Evolutionary conservation across 2,329 filamentous ascomycete species (phyloP), one percentile per base, ranked within the genome.

Genomic region (Aspergillus sp.): DNA sequence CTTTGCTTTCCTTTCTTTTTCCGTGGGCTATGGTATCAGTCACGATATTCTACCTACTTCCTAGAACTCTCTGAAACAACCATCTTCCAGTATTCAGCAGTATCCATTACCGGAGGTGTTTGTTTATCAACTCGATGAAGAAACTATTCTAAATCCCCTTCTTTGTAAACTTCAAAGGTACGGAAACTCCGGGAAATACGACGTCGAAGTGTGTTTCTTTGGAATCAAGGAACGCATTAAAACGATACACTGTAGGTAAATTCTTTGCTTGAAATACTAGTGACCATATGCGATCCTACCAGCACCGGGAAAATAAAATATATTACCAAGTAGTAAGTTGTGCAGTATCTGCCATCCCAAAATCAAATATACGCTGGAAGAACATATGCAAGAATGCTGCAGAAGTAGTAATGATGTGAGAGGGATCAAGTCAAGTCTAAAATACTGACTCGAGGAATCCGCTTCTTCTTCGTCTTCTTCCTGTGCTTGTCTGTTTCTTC

Each of bases 381-480:
- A 48, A 48, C 12, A 48, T 48, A 22, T 22, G 45, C 45, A 47
- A 26, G 22, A 26, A 8, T 18, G 17, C 22, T n/a, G 17, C n/a
- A 32, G 7, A 13, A 12, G 15, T 18, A 24, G 9, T 13, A 45
- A 30, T 30, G n/a, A n/a, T 18, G 30, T 15, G 12, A 26, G 15
- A 5, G 12, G 24, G 26, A 22, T 59, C 45, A 59, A 9, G 49
- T 67, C 60, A 74, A 58, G 57, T 74, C 71, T 47, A 74, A 15
- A 32, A 74, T 65, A 61, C 72, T 74, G 17, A 73, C 71, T 32
- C 72, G 71, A 22, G 67, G 48, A 22, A 73, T 58, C 12, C 68
- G 61, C 57, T 74, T 72, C 57, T 68, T 70, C 32, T 67, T 65
- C 26, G 26, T 30, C 26, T 44, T 43, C 58, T 53, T 43, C 18